Evolutionary conservation across 2,329 filamentous ascomycete genomes (phyloP).

Genomic region (Thielaviopsis cerberus): DNA sequence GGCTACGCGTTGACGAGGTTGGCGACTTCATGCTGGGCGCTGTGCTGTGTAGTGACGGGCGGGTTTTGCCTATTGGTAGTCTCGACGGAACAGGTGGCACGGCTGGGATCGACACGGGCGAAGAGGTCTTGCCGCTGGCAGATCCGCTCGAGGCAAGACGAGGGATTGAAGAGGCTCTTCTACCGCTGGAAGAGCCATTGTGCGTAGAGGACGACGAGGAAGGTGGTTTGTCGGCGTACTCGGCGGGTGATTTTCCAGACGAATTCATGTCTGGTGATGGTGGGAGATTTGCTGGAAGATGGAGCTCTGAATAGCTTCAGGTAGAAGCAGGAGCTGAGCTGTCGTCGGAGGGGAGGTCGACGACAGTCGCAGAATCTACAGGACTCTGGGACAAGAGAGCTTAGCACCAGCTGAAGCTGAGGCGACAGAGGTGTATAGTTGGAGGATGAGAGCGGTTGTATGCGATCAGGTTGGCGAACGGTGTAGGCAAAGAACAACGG

Average conservation of each 20-base stretch:
- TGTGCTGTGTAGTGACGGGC: neutral
- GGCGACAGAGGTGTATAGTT: neutral
- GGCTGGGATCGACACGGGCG: neutral
- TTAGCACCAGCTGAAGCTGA: neutral
- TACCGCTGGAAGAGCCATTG: neutral
- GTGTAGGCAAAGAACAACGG: neutral
- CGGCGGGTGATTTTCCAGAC: neutral
- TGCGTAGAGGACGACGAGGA: neutral
- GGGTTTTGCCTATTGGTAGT: neutral
- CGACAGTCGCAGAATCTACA: neutral
- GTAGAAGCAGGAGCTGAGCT: too few species aligned
- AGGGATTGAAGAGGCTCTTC: neutral
- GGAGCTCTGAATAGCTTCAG: neutral
- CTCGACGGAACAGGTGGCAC: neutral
- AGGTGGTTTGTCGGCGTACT: neutral
- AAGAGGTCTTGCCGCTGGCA: neutral
- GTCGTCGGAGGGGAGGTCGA: neutral
- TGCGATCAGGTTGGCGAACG: neutral
- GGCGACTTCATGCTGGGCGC: neutral
- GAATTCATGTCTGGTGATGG: neutral
- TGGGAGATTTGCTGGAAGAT: neutral
- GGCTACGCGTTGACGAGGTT: neutral
- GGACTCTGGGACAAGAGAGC: neutral
- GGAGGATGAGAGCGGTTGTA: neutral
- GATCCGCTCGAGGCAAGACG: neutral